These are phyloP conservation scores for Geotrichum europaeum DNA, from an alignment of 1,139 yeast species.

Conservation along the genomic window DNA sequence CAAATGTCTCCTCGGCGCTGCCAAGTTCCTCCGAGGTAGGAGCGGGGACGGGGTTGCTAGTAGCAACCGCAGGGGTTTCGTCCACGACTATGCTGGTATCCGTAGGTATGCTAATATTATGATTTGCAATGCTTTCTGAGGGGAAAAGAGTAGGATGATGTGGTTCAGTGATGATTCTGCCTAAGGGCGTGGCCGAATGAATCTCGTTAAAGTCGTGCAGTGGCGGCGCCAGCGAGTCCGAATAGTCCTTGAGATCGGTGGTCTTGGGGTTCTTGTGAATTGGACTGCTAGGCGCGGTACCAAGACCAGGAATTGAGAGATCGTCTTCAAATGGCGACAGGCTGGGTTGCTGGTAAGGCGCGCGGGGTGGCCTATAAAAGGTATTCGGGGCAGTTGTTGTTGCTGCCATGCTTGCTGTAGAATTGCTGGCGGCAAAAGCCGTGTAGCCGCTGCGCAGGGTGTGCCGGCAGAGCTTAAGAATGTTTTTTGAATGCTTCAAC, in stretches of 20 bases:
- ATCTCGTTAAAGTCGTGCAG: conserved; percentile 9
- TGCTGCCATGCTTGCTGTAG: background rate
- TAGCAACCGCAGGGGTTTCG: background rate
- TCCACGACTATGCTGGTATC: background rate
- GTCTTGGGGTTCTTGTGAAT: background rate
- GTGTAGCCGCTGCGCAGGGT: background rate
- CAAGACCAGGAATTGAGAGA: background rate
- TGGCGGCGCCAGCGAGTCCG: background rate
- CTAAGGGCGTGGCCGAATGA: conserved; percentile 14
- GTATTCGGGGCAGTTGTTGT: background rate
- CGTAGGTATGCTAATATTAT: background rate
- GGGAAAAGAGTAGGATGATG: conserved; percentile 1
- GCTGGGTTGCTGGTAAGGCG: background rate
- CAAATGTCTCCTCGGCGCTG: background rate
- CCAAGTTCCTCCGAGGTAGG: background rate
- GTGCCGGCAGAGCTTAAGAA: background rate
- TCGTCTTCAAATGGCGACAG: background rate
- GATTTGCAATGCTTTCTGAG: background rate
- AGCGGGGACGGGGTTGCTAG: background rate
- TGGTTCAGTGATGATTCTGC: conserved; percentile 7
- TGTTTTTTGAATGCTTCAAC: background rate
- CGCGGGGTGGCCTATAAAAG: background rate
- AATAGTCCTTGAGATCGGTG: background rate
- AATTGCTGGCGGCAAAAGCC: background rate
- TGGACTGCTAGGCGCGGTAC: background rate